Conservation (phyloP, 2,329 filamentous ascomycete species). For the Epichloe festucae region DNA sequence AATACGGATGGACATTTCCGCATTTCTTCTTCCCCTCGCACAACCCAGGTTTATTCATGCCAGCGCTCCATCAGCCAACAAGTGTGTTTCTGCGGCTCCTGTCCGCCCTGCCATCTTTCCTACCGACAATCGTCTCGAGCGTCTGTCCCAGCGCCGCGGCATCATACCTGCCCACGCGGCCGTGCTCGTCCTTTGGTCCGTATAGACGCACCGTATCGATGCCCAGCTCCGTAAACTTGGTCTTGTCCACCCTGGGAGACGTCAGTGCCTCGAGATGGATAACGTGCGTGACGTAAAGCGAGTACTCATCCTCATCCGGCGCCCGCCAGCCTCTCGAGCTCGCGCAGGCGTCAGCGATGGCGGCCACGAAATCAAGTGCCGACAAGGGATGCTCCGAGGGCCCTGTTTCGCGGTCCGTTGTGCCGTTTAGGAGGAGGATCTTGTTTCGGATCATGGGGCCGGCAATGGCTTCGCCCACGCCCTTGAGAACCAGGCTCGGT, state of each 20-base stretch:
- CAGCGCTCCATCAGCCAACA: conserved; percentile 17
- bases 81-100: conserved; percentile 32
- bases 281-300: conserved; percentile 68
- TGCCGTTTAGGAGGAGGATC: conserved; percentile 75
- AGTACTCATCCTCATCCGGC: conserved; percentile 35
- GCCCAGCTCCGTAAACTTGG: conserved; percentile 49
- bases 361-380: conserved; percentile 69
- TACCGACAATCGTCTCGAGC: conserved; percentile 64
- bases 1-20: neutral
- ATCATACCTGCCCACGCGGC: conserved; percentile 53
- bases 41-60: neutral
- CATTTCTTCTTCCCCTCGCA: neutral
- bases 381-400: conserved; percentile 51
- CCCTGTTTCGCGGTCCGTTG: conserved; percentile 75
- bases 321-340: conserved; percentile 44
- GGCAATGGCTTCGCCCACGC: conserved; percentile 50
- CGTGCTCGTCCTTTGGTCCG: conserved; percentile 41
- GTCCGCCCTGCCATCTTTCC: conserved; percentile 23
- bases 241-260: conserved; percentile 57
- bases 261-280: conserved; percentile 63
- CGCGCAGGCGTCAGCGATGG: conserved; percentile 62
- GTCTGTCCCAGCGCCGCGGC: conserved; percentile 60
- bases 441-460: conserved; percentile 44
- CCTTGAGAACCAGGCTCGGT: conserved; percentile 63
- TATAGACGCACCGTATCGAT: conserved; percentile 70